A percentile compares a stretch with the other conserved stretches of the same genome.
These are phyloP conservation scores for Termitomyces sp. DNA, from an alignment of 768 basidiomycete genomes.

Conservation along the genomic window DNA sequence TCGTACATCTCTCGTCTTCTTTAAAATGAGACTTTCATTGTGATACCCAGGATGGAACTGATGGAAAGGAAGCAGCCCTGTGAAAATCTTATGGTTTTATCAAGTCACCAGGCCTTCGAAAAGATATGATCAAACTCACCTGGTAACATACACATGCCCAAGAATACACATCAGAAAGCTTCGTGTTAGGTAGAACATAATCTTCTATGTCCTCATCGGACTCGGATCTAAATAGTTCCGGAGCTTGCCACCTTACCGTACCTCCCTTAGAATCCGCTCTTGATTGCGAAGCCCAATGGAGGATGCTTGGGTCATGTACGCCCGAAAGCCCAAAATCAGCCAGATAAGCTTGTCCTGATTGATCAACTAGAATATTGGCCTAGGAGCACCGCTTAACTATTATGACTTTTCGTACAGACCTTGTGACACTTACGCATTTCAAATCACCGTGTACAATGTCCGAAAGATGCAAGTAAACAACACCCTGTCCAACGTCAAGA, in stretches of 20 bases:
- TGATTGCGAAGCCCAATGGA: constrained; percentile 11
- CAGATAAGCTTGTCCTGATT: constrained; percentile 15
- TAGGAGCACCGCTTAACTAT: not conserved
- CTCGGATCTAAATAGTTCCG: constrained; percentile 14
- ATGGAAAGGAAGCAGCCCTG: too few relatives aligned
- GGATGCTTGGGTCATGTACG: constrained; percentile 10
- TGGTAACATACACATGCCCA: not conserved
- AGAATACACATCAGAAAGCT: constrained; percentile 18
- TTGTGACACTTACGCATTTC: constrained; percentile 30
- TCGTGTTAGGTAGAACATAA: constrained; percentile 1
- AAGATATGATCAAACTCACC: too few relatives aligned
- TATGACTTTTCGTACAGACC: too few relatives aligned
- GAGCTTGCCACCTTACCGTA: constrained; percentile 23
- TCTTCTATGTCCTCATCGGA: not conserved
- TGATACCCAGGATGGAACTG: too few relatives aligned
- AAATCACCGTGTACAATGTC: constrained; percentile 42
- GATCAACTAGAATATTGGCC: constrained; percentile 21
- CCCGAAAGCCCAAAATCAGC: constrained; percentile 22
- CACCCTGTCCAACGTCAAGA: constrained; percentile 25
- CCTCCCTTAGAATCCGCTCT: not conserved
- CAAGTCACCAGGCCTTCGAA: too few relatives aligned
- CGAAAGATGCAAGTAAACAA: constrained; percentile 29
- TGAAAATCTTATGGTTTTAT: too few relatives aligned
- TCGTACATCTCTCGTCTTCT: too few relatives aligned
- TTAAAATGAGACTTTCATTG: too few relatives aligned